Evolutionary conservation across 1,139 yeast species (phyloP).

Genomic region (Nematodospora anomalae): DNA sequence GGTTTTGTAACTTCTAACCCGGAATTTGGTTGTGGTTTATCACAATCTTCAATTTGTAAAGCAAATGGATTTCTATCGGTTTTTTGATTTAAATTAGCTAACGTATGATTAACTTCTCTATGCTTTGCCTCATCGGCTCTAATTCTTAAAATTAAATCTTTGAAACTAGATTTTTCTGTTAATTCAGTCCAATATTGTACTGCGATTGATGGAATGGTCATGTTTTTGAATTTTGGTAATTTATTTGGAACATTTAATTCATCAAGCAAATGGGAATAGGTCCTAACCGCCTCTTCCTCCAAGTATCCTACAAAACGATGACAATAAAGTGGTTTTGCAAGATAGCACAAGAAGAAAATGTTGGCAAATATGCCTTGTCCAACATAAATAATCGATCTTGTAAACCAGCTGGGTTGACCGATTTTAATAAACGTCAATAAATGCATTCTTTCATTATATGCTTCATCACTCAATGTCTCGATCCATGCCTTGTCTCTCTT

Average conservation of each 20-base stretch:
- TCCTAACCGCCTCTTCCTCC: slow-evolving; percentile 77
- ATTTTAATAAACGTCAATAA: slow-evolving; percentile 66
- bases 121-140: slow-evolving; percentile 72
- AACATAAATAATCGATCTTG: slow-evolving; percentile 53
- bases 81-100: slow-evolving; percentile 60
- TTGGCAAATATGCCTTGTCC: slow-evolving; percentile 78
- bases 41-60: slow-evolving; percentile 34
- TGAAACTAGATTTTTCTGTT: slow-evolving; percentile 50
- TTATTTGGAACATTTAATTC: slow-evolving; percentile 53
- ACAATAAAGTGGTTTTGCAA: slow-evolving; percentile 62
- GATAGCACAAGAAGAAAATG: slow-evolving; percentile 60
- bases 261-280: slow-evolving; percentile 62
- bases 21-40: slow-evolving; percentile 55
- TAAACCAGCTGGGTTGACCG: slow-evolving; percentile 63
- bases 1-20: slow-evolving; percentile 49
- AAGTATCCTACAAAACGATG: slow-evolving; percentile 78
- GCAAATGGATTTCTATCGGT: slow-evolving; percentile 72
- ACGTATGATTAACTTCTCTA: slow-evolving; percentile 74
- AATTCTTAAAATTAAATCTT: slow-evolving; percentile 59
- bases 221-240: slow-evolving; percentile 48
- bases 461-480: slow-evolving; percentile 72
- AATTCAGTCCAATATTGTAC: slow-evolving; percentile 61
- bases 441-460: slow-evolving; percentile 80
- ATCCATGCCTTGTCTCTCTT: slow-evolving; percentile 76
- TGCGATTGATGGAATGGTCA: slow-evolving; percentile 58